Evolutionary conservation across 164 flowering plant species (phyloP).

Genomic region (Houttuynia cordata): DNA sequence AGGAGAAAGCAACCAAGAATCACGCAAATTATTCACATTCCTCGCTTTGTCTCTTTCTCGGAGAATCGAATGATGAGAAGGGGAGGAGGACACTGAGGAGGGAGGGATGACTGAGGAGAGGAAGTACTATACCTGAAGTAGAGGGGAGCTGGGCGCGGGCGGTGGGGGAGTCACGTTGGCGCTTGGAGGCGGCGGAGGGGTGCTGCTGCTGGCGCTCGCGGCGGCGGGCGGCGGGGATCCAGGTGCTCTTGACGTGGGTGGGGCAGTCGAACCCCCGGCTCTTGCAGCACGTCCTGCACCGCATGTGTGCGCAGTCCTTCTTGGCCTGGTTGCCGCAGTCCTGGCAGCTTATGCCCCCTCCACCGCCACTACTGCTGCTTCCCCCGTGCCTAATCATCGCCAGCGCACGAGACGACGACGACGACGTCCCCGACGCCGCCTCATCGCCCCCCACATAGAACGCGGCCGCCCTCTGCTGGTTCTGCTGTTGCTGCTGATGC

Average conservation of each 20-base stretch:
- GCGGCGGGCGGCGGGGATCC: conserved; percentile 75
- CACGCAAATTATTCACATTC: not conserved
- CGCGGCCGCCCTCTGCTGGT: no score
- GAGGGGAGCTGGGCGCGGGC: conserved; percentile 32
- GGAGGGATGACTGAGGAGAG: no score
- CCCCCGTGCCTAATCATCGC: conserved; percentile 29
- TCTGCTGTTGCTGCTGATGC: conserved; percentile 17
- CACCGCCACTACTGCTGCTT: conserved; percentile 3
- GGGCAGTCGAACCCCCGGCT: conserved; percentile 64
- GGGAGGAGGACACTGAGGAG: no score
- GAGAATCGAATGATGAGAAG: not conserved
- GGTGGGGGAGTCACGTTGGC: conserved; percentile 34
- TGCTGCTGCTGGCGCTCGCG: conserved; percentile 63
- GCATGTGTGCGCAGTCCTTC: conserved; percentile 62
- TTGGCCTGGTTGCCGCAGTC: conserved; percentile 89
- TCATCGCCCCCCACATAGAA: conserved; percentile 12
- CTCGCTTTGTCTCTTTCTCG: not conserved
- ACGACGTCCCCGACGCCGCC: conserved; percentile 10
- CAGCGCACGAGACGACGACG: conserved; percentile 10
- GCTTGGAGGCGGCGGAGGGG: conserved; percentile 5
- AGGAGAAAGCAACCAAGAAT: not conserved
- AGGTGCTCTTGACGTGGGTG: conserved; percentile 77
- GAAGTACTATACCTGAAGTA: conserved; percentile 50
- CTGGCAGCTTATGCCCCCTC: conserved; percentile 41
- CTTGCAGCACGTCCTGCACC: conserved; percentile 82